Evolutionary conservation across 805 yeast species (phyloP).

Genomic region (Wickerhamomyces hampshirensis): DNA sequence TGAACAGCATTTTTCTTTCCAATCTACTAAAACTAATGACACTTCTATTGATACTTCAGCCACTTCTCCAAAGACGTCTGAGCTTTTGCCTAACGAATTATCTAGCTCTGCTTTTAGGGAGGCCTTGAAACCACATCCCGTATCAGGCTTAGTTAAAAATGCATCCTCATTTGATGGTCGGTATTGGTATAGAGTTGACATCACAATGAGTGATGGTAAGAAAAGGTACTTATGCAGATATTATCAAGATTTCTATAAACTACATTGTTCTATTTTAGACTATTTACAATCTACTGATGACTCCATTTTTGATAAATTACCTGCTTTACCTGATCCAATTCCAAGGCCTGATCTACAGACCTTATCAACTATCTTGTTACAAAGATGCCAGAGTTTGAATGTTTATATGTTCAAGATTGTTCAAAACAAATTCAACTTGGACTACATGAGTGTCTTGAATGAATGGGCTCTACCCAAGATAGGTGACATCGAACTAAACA

Average conservation of each 20-base stretch:
- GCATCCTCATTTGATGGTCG: constrained; percentile 38
- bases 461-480: constrained; percentile 27
- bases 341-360: constrained; percentile 32
- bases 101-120: constrained; percentile 1
- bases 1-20: constrained; percentile 12
- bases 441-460: constrained; percentile 21
- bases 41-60: not conserved
- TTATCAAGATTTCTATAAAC: constrained; percentile 46
- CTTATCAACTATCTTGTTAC: constrained; percentile 26
- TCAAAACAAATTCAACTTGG: constrained; percentile 21
- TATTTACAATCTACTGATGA: constrained; percentile 7
- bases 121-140: constrained; percentile 22
- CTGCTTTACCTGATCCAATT: constrained; percentile 44
- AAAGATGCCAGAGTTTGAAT: constrained; percentile 37
- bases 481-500: constrained; percentile 27
- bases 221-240: constrained; percentile 40
- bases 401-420: constrained; percentile 34
- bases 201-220: constrained; percentile 30
- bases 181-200: constrained; percentile 48
- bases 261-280: constrained; percentile 34
- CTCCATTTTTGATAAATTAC: constrained; percentile 24
- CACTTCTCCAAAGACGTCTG: constrained; percentile 5
- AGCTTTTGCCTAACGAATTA: not conserved
- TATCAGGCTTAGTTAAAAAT: constrained; percentile 34
- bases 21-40: constrained; percentile 3